A percentile compares a stretch with the other conserved stretches of the same genome.
These are phyloP conservation scores for Linum trigynum DNA, from an alignment of 345 rosid genomes.

Conservation along the genomic window DNA sequence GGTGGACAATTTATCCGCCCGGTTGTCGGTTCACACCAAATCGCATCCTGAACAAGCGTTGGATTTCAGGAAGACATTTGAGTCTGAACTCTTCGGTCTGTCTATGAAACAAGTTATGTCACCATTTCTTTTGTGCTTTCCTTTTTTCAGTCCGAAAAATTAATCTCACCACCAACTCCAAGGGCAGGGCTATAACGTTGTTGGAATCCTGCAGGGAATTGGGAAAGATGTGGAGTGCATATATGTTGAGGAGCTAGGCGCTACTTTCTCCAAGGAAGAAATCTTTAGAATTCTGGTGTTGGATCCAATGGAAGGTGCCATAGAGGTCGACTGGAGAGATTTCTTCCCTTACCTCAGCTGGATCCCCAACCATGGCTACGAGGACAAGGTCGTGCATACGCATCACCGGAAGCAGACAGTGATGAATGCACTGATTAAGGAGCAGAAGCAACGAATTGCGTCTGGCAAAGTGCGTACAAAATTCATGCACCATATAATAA, in stretches of 20 bases:
- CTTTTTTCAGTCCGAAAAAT: too few species aligned
- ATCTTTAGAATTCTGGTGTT: conserved; percentile 43
- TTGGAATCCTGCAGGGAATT: conserved; percentile 2
- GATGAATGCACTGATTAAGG: conserved; percentile 52
- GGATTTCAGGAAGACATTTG: conserved; percentile 67
- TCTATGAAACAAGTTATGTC: conserved; percentile 44
- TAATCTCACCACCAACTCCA: too few species aligned
- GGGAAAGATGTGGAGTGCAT: conserved; percentile 60
- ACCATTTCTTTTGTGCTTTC: too few species aligned
- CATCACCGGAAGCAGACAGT: conserved; percentile 46
- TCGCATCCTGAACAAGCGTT: conserved; percentile 32
- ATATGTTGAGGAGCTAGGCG: conserved; percentile 52
- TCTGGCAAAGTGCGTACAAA: conserved; percentile 22
- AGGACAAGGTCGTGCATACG: conserved; percentile 37
- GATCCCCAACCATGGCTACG: conserved; percentile 57
- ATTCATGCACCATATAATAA: too few species aligned
- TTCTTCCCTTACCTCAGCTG: conserved; percentile 84
- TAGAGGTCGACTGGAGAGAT: conserved; percentile 92
- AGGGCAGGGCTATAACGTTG: too few species aligned
- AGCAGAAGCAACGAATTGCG: conserved; percentile 36
- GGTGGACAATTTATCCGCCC: conserved; percentile 40
- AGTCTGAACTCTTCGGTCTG: conserved; percentile 60
- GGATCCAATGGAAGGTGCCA: conserved; percentile 73
- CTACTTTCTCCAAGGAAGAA: conserved; percentile 46
- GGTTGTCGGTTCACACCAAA: conserved; percentile 30